phyloP scores from a whole-genome alignment of 2,329 filamentous ascomycete species.

The Hypoxylon sp. region DNA sequence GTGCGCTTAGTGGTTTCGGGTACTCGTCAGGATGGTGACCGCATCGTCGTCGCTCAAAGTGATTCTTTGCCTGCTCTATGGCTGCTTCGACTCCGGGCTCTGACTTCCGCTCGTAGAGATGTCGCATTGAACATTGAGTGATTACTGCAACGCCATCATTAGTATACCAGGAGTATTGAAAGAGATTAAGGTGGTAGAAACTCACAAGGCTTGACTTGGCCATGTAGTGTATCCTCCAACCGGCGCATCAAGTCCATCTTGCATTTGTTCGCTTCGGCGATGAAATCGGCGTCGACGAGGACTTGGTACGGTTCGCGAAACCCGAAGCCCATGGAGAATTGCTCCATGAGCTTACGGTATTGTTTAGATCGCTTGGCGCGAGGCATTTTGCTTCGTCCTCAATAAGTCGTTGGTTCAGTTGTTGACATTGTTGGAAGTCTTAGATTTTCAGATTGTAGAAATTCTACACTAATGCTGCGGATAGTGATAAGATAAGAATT shows the following conservation, averaged over 20 bases:
- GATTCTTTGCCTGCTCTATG: constrained; percentile 80
- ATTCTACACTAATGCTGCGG: constrained; percentile 28
- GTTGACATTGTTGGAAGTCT: constrained; percentile 11
- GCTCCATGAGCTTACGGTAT: constrained; percentile 93
- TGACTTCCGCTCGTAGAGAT: constrained; percentile 76
- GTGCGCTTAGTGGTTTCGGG: constrained; percentile 76
- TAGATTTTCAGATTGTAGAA: constrained; percentile 31
- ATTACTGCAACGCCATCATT: constrained; percentile 69
- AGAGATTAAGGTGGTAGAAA: constrained; percentile 36
- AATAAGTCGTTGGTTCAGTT: not conserved
- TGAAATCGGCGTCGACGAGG: constrained; percentile 87
- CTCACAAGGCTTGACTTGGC: constrained; percentile 85
- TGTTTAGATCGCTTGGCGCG: constrained; percentile 78
- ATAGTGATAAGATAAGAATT: constrained; percentile 39
- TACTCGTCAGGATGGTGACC: constrained; percentile 81
- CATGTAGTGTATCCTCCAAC: constrained; percentile 86
- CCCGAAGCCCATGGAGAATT: constrained; percentile 87
- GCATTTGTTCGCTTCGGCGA: constrained; percentile 84
- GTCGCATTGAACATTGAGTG: constrained; percentile 84
- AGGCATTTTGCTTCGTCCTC: constrained; percentile 49
- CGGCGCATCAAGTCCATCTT: constrained; percentile 89
- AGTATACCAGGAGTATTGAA: not conserved
- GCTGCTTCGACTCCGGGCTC: constrained; percentile 69
- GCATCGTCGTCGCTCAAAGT: constrained; percentile 81
- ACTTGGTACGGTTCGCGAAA: constrained; percentile 97